These are phyloP conservation scores for Hirsutella thompsonii DNA, from an alignment of 2,329 filamentous ascomycete species.

Conservation along the genomic window DNA sequence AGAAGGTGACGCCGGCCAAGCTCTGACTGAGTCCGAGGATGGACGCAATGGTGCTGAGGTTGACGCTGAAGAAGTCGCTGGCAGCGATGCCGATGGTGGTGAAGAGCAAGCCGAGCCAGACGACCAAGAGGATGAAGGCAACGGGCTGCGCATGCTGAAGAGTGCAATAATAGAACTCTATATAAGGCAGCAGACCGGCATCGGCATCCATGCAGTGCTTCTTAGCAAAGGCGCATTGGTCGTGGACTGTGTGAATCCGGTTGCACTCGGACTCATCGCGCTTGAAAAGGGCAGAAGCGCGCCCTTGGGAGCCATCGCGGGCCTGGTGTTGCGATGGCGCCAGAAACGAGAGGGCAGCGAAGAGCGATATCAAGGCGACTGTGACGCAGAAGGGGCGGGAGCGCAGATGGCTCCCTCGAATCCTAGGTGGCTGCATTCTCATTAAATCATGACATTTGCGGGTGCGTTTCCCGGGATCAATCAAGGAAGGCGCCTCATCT, in stretches of 20 bases:
- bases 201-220: conserved; percentile 79
- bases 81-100: conserved; percentile 95
- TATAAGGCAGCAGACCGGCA: conserved; percentile 78
- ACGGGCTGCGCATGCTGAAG: conserved; percentile 55
- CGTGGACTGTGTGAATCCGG: conserved; percentile 59
- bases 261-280: conserved; percentile 48
- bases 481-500: background rate
- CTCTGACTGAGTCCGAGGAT: conserved; percentile 91
- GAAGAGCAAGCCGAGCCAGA: conserved; percentile 84
- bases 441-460: conserved; percentile 7
- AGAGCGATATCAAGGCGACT: conserved; percentile 29
- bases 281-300: conserved; percentile 10
- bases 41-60: conserved; percentile 82
- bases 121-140: conserved; percentile 64
- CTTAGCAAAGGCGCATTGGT: conserved; percentile 80
- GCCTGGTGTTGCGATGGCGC: conserved; percentile 8
- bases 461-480: no score
- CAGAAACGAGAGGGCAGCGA: conserved; percentile 32
- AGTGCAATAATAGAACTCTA: conserved; percentile 81
- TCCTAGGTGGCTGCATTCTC: conserved; percentile 6
- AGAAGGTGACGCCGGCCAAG: conserved; percentile 87
- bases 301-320: background rate
- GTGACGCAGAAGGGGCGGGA: conserved; percentile 37
- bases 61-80: conserved; percentile 96
- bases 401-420: conserved; percentile 24